Evolutionary conservation across 139 green algal species (phyloP).

Genomic region (Chlorella sp.): DNA sequence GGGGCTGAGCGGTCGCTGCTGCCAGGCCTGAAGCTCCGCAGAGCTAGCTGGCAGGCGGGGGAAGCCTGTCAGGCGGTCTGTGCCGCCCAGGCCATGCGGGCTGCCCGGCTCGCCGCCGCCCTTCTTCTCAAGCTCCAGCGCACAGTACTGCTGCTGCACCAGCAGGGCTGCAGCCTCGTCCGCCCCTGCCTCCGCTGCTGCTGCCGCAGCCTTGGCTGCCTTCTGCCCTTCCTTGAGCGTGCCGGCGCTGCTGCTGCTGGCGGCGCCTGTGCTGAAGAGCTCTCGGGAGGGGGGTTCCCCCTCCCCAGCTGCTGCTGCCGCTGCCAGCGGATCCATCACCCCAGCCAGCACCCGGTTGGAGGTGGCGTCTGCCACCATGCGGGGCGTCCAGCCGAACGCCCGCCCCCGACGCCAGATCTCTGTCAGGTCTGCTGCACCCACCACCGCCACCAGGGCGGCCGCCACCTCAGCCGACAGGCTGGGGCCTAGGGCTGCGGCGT

Average conservation of each 20-base stretch:
- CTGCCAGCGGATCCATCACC: not conserved
- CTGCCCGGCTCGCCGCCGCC: not conserved
- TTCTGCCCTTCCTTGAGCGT: not conserved
- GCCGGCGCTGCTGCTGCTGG: not conserved
- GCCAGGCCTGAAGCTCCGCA: slow-evolving; percentile 2
- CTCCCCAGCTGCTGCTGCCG: not conserved
- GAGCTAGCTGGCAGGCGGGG: slow-evolving; percentile 5
- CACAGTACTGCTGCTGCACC: not conserved
- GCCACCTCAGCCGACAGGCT: not conserved
- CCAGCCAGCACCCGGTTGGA: not conserved
- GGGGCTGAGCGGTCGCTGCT: not conserved
- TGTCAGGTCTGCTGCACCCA: not conserved
- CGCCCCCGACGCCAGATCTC: not conserved
- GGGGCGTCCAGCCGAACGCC: not conserved
- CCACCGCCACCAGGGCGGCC: slow-evolving; percentile 5
- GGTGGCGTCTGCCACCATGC: slow-evolving; percentile 1
- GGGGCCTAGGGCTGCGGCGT: slow-evolving; percentile 1
- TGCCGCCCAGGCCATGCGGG: no score
- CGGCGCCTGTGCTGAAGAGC: not conserved
- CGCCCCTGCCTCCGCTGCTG: not conserved
- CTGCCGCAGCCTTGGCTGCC: not conserved
- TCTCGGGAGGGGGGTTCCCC: not conserved
- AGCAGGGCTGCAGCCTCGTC: not conserved
- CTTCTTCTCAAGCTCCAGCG: not conserved
- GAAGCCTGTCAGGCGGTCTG: no score